A percentile compares a stretch with the other conserved stretches of the same genome.
phyloP scores from a whole-genome alignment of 1,284 basidiomycete species.

The Ustilago tritici region DNA sequence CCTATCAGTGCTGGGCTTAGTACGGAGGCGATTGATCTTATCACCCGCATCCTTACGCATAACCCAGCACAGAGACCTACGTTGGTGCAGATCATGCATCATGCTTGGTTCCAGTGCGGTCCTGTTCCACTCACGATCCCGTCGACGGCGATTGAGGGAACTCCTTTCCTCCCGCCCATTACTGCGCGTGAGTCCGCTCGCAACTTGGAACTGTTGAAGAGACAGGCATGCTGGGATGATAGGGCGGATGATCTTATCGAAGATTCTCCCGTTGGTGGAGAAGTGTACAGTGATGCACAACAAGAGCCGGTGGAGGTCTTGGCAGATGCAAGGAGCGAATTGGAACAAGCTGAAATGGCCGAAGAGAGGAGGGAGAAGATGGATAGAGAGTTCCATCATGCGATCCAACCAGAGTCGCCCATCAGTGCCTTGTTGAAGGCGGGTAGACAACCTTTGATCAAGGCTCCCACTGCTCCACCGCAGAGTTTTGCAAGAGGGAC shows the following conservation, averaged over 20 bases:
- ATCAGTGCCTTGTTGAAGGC: conserved; percentile 85
- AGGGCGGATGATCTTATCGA: conserved; percentile 49
- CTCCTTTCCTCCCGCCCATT: conserved; percentile 79
- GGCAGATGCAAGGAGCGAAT: conserved; percentile 46
- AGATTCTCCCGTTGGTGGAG: conserved; percentile 14
- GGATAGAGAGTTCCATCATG: conserved; percentile 94
- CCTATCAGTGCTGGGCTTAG: conserved; percentile 83
- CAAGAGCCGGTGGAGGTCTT: conserved; percentile 38
- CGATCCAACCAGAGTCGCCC: conserved; percentile 92
- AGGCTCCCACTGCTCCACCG: conserved; percentile 43
- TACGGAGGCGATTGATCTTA: conserved; percentile 79
- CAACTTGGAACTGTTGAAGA: conserved; percentile 64
- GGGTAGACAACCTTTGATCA: conserved; percentile 63
- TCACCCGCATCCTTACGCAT: conserved; percentile 86
- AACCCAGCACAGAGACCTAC: conserved; percentile 77
- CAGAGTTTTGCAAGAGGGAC: conserved; percentile 29
- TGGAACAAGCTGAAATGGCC: conserved; percentile 43
- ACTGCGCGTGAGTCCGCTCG: conserved; percentile 48
- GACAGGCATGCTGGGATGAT: conserved; percentile 57
- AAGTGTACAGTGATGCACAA: conserved; percentile 24
- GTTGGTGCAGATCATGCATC: conserved; percentile 85
- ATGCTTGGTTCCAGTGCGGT: conserved; percentile 86
- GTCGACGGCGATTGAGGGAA: conserved; percentile 78
- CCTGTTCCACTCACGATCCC: conserved; percentile 85
- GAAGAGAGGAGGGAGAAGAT: conserved; percentile 67